Conservation (phyloP, 2,329 filamentous ascomycete genomes). For the Aspergillus niger region DNA sequence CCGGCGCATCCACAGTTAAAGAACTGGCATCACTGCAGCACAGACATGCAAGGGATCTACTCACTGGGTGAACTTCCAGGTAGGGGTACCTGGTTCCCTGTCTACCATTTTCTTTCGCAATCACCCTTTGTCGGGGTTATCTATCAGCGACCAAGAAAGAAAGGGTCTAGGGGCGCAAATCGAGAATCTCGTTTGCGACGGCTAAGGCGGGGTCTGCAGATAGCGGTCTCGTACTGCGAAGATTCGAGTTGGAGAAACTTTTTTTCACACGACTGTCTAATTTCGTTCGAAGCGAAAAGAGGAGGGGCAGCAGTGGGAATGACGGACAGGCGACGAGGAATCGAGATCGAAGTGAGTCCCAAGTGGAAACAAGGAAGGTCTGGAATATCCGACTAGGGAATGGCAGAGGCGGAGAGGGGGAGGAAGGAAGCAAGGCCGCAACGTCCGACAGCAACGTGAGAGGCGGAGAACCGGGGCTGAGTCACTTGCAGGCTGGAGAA, state of each 20-base stretch:
- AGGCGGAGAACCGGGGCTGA: slow-evolving; percentile 18
- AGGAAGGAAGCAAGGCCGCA: slow-evolving; percentile 20
- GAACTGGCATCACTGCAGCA: background rate
- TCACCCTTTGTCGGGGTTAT: slow-evolving; percentile 34
- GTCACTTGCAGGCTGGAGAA: slow-evolving; percentile 23
- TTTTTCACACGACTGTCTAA: slow-evolving; percentile 2
- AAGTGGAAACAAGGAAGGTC: slow-evolving; percentile 21
- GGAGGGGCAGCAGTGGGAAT: slow-evolving; percentile 10
- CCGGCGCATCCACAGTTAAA: background rate
- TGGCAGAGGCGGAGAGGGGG: slow-evolving; percentile 12
- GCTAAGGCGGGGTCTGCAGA: slow-evolving; percentile 21
- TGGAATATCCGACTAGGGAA: slow-evolving; percentile 8
- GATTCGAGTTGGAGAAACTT: slow-evolving; percentile 6
- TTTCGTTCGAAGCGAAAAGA: slow-evolving; percentile 7
- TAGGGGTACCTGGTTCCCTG: slow-evolving; percentile 88
- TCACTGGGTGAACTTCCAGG: slow-evolving; percentile 99
- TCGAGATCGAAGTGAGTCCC: slow-evolving; percentile 15
- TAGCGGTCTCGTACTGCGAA: slow-evolving; percentile 15
- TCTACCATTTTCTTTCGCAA: slow-evolving; percentile 79
- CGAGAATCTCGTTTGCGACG: slow-evolving; percentile 11
- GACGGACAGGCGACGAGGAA: slow-evolving; percentile 13
- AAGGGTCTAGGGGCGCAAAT: slow-evolving; percentile 20
- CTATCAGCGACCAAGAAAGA: slow-evolving; percentile 14
- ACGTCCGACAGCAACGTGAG: slow-evolving; percentile 22
- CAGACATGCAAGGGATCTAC: slow-evolving; percentile 41